Percentiles rank a stretch among this genome's conserved stretches.
Conservation (phyloP, 352 stramenopile genomes). For the Hyaloperonospora brassicae region DNA sequence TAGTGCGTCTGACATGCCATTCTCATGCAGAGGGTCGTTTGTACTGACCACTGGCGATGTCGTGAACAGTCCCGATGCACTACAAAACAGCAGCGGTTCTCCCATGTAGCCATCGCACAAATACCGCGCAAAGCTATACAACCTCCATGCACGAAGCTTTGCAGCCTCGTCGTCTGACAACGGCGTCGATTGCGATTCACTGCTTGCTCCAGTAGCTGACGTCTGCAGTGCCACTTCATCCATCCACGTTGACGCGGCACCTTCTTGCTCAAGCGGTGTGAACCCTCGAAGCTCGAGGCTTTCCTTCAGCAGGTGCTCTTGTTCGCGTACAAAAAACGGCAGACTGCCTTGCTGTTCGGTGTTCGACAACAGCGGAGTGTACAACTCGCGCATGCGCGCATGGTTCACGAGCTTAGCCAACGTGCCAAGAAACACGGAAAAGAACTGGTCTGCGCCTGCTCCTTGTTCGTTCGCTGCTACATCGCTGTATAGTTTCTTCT, state of each 20-base stretch:
- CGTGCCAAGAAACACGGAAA: slow-evolving; percentile 34
- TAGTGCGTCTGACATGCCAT: slow-evolving; percentile 11
- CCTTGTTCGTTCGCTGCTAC: slow-evolving; percentile 18
- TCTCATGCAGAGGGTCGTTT: slow-evolving; percentile 11
- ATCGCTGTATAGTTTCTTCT: slow-evolving; percentile 26
- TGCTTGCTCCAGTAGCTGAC: slow-evolving; percentile 9
- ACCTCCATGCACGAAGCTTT: slow-evolving; percentile 53
- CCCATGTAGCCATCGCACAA: slow-evolving; percentile 54
- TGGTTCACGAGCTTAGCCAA: slow-evolving; percentile 58
- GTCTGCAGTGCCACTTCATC: slow-evolving; percentile 27
- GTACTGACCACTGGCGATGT: slow-evolving; percentile 18
- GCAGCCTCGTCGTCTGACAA: slow-evolving; percentile 39
- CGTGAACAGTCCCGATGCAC: slow-evolving; percentile 21
- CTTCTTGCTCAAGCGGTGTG: slow-evolving; percentile 33
- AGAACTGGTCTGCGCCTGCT: slow-evolving; percentile 20
- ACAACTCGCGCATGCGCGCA: slow-evolving; percentile 32
- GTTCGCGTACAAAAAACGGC: slow-evolving; percentile 22
- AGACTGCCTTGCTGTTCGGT: slow-evolving; percentile 6
- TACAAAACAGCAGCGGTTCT: slow-evolving; percentile 45
- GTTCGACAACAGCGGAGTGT: slow-evolving; percentile 22
- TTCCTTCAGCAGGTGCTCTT: slow-evolving; percentile 59
- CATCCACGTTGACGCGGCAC: slow-evolving; percentile 6
- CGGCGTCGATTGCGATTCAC: slow-evolving; percentile 11
- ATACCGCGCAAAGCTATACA: slow-evolving; percentile 49
- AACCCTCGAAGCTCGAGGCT: slow-evolving; percentile 68